Percentiles rank a stretch among this genome's conserved stretches.
phyloP scores from a whole-genome alignment of 345 rosid genomes.

The Gossypium anomalum region DNA sequence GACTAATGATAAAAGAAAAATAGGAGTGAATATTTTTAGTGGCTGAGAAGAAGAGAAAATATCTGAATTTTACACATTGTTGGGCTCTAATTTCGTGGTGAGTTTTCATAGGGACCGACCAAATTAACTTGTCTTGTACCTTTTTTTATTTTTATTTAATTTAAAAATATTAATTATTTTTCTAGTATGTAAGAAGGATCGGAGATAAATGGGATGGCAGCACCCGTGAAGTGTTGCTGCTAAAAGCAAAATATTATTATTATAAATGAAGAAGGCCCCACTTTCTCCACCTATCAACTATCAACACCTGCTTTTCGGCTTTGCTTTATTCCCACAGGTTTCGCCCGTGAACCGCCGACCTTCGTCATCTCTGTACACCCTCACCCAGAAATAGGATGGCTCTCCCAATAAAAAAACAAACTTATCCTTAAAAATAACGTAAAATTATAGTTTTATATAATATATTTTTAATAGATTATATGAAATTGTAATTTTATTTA shows the following conservation, averaged over 20 bases:
- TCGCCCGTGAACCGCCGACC: background rate
- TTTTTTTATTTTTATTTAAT: background rate
- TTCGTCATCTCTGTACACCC: background rate
- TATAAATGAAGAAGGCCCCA: background rate
- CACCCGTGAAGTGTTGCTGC: conserved; percentile 8
- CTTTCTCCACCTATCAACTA: background rate
- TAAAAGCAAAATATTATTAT: background rate
- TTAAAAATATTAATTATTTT: background rate
- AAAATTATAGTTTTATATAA: too few relatives aligned
- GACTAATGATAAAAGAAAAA: background rate
- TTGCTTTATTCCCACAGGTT: background rate
- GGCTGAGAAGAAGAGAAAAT: background rate
- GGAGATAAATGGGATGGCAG: background rate
- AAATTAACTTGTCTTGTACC: background rate
- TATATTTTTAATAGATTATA: too few relatives aligned
- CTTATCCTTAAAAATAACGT: too few relatives aligned
- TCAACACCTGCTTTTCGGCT: background rate
- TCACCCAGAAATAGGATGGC: background rate
- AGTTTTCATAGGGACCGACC: background rate
- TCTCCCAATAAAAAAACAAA: background rate
- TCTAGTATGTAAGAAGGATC: too few relatives aligned
- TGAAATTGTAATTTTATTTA: rapidly evolving
- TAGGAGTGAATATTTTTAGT: background rate
- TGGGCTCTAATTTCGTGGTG: background rate
- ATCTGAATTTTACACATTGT: background rate